Percentiles rank a stretch among this genome's conserved stretches.
These are phyloP conservation scores for Blastobotrys persicus DNA, from an alignment of 1,139 yeast genomes.

Conservation along the genomic window DNA sequence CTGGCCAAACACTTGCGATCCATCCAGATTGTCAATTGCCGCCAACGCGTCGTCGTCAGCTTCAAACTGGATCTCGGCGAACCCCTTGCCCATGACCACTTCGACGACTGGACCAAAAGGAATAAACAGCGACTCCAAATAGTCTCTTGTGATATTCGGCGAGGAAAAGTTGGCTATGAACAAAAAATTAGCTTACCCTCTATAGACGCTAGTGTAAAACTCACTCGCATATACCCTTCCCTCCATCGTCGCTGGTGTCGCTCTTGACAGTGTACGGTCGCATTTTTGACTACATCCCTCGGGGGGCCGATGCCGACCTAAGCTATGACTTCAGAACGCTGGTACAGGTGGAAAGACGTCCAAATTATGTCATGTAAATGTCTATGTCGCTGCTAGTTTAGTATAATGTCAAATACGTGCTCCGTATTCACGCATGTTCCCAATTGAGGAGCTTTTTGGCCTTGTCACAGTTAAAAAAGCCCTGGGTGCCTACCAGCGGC, in stretches of 20 bases:
- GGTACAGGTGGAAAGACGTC: no score
- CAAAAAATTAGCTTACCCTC: constrained; percentile 24
- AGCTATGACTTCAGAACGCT: no score
- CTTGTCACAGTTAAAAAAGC: constrained; percentile 5
- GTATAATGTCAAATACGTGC: no score
- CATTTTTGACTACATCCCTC: no score
- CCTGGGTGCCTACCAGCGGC: constrained; percentile 4
- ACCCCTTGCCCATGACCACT: constrained; percentile 27
- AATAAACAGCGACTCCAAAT: constrained; percentile 30
- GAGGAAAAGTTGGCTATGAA: constrained; percentile 15
- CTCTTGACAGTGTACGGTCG: no score
- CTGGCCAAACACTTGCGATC: constrained; percentile 32
- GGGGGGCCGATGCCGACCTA: no score
- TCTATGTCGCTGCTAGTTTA: no score
- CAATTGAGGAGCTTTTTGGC: background rate
- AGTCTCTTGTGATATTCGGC: constrained; percentile 22
- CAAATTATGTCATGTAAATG: no score
- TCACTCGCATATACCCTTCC: constrained; percentile 1
- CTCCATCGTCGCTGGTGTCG: constrained; percentile 1
- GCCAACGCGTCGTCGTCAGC: constrained; percentile 36
- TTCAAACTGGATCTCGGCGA: constrained; percentile 35
- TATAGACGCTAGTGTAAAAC: background rate
- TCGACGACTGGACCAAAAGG: constrained; percentile 40
- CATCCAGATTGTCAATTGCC: constrained; percentile 40
- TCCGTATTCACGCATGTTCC: constrained; percentile 1